These are phyloP conservation scores for Fusarium goolgardi DNA, from an alignment of 2,329 filamentous ascomycete genomes.

Conservation along the genomic window DNA sequence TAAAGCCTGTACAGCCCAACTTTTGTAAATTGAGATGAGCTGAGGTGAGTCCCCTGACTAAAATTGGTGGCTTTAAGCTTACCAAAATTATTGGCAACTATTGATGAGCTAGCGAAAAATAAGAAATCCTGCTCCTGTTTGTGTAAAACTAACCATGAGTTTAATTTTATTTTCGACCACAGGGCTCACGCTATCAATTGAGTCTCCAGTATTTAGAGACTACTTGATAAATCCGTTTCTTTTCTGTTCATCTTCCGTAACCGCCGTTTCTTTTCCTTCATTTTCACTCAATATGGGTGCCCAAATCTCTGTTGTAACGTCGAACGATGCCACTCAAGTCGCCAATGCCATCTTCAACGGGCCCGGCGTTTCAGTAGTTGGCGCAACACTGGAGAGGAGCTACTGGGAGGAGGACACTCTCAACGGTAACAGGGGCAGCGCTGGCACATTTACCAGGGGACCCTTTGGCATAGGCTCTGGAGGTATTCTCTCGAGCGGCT, in stretches of 20 bases:
- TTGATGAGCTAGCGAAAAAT: background rate
- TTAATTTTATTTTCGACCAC: background rate
- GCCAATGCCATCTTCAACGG: background rate
- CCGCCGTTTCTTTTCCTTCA: background rate
- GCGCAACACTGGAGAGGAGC: background rate
- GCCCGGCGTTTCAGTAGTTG: background rate
- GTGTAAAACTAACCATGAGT: background rate
- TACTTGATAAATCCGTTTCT: background rate
- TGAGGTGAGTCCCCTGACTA: background rate
- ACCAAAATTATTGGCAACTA: background rate
- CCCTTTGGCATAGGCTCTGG: background rate
- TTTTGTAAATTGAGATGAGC: background rate
- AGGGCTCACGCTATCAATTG: background rate
- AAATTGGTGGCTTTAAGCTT: background rate
- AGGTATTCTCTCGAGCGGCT: background rate
- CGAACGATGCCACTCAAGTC: background rate
- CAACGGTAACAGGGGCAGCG: background rate
- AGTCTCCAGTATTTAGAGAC: background rate
- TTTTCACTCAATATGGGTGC: background rate
- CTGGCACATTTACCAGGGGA: background rate
- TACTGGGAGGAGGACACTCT: background rate
- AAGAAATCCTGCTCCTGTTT: background rate
- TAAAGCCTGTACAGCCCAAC: no score
- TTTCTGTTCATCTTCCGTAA: background rate
- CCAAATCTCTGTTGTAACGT: background rate